Evolutionary conservation across 768 basidiomycete genomes (phyloP), one percentile per base, ranked within the genome.

Genomic region (Pulveroboletus ravenelii): DNA sequence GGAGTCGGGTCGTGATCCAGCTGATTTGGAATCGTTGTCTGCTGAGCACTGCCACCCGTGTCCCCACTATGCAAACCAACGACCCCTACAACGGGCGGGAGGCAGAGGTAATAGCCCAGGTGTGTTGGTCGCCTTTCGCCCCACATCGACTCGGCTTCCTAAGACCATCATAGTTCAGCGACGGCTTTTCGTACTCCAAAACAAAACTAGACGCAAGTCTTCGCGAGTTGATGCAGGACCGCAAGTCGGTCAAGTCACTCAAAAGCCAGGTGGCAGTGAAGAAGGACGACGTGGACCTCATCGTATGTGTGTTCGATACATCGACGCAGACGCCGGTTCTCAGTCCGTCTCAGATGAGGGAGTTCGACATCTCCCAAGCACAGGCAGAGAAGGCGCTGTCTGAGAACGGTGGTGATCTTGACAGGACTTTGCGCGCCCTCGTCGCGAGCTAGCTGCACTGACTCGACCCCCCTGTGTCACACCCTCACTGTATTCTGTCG

Each of bases 181-280:
- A 79, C 73, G 58, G 79, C 77, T 44, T 79, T 79, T 47, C 72
- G 76, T 68, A 68, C 17, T 70, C 64, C 6, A 64, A 63, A 43
- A 58, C 58, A 20, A 70, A 57, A 31, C 58, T 70, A 10, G 66
- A 70, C 20, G 68, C 67, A 41, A 69, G 67, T 46, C 55, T 66
- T 44, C 80, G 85, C 39, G 87, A 80, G 68, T 75, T 82, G 27
- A 62, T 75, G 3, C 46, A 43, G 1, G 70, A 77, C 6, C 72
- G 74, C 17, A 77, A 83, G 35, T 70, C 78, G 12, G 77, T 78
- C 46, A 90, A 87, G 59, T 70, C 81, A 0, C 15, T 49, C 48
- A 70, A 70, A 31, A 31, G 50, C 32, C 55, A 50, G 37, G 50
- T 47, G n/a, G 37, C 40, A 17, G 52, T 56, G 43, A 68, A 60